phyloP scores from a whole-genome alignment of 1,284 basidiomycete genomes.

The Hypsizygus ulmarius region DNA sequence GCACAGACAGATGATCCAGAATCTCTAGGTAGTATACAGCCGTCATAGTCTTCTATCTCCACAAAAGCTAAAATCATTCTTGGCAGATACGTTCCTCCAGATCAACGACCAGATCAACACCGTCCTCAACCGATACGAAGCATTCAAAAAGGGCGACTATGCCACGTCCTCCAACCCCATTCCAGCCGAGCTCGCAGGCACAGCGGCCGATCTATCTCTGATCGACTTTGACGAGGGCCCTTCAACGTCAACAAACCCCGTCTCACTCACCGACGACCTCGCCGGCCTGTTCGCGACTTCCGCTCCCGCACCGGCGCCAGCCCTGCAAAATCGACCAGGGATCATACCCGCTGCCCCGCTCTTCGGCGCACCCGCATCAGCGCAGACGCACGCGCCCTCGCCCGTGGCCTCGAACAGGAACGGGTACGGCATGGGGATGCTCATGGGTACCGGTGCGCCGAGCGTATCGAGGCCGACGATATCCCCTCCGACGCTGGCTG shows the following conservation, averaged over 20 bases:
- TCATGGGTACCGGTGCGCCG: slow-evolving; percentile 19
- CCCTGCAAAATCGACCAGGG: slow-evolving; percentile 2
- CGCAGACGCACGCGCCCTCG: slow-evolving; percentile 16
- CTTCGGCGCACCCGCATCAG: slow-evolving; percentile 10
- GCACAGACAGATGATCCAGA: slow-evolving; percentile 81
- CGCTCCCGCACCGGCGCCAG: slow-evolving; percentile 13
- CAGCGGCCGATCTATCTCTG: slow-evolving; percentile 45
- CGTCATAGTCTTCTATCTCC: neutral
- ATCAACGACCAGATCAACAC: slow-evolving; percentile 98
- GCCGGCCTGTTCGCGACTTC: slow-evolving; percentile 49
- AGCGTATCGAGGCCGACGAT: slow-evolving; percentile 20
- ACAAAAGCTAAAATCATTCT: slow-evolving; percentile 4
- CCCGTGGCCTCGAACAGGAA: slow-evolving; percentile 18
- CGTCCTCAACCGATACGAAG: slow-evolving; percentile 86
- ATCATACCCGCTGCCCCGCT: no score
- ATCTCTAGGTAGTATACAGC: slow-evolving; percentile 66
- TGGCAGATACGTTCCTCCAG: slow-evolving; percentile 83
- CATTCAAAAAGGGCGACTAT: slow-evolving; percentile 89
- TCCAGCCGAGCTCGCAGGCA: slow-evolving; percentile 49
- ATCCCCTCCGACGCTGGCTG: slow-evolving; percentile 23
- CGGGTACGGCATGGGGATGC: slow-evolving; percentile 17
- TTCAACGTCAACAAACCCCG: slow-evolving; percentile 20
- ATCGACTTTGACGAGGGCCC: slow-evolving; percentile 71
- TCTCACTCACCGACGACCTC: slow-evolving; percentile 48
- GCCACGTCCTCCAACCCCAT: slow-evolving; percentile 62